Percentiles rank a stretch among this genome's conserved stretches.
These are phyloP conservation scores for Mucor mucedo DNA, from an alignment of 371 early-diverging fungal species.

Conservation along the genomic window DNA sequence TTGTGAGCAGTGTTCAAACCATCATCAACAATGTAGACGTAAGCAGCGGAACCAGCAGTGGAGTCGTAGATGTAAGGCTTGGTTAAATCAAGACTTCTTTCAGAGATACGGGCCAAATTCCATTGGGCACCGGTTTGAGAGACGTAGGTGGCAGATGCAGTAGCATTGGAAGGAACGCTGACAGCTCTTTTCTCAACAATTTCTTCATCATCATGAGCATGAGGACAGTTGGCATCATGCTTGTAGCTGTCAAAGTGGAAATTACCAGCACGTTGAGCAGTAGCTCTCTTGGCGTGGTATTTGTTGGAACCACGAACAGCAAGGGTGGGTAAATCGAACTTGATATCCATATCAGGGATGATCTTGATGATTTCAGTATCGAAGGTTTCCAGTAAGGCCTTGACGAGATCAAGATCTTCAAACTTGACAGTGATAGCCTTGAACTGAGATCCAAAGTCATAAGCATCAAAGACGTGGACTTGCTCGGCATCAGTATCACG, in stretches of 20 bases:
- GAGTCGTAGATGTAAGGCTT: no score
- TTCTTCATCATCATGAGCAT: neutral
- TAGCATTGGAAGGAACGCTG: neutral
- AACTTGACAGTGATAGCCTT: conserved; percentile 42
- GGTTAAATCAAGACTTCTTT: no score
- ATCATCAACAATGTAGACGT: conserved; percentile 86
- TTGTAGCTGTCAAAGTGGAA: conserved; percentile 19
- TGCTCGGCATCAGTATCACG: conserved; percentile 28
- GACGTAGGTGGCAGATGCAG: neutral
- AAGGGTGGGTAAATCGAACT: conserved; percentile 39
- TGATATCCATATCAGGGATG: conserved; percentile 44
- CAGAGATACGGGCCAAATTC: no score
- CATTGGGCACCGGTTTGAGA: no score
- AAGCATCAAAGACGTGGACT: conserved; percentile 37
- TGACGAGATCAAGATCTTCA: conserved; percentile 32
- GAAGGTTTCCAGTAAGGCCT: conserved; percentile 16
- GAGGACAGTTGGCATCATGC: conserved; percentile 30
- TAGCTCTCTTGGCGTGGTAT: conserved; percentile 22
- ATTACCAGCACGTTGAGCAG: conserved; percentile 19
- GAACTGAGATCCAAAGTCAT: conserved; percentile 33
- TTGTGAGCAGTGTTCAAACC: conserved; percentile 58
- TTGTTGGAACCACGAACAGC: neutral
- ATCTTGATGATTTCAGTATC: conserved; percentile 34
- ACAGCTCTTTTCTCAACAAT: conserved; percentile 9
- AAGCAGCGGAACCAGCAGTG: conserved; percentile 45